Evolutionary conservation across 1,284 basidiomycete species (phyloP), one percentile per base, ranked within the genome.

Genomic region (Ceratobasidium sp.): DNA sequence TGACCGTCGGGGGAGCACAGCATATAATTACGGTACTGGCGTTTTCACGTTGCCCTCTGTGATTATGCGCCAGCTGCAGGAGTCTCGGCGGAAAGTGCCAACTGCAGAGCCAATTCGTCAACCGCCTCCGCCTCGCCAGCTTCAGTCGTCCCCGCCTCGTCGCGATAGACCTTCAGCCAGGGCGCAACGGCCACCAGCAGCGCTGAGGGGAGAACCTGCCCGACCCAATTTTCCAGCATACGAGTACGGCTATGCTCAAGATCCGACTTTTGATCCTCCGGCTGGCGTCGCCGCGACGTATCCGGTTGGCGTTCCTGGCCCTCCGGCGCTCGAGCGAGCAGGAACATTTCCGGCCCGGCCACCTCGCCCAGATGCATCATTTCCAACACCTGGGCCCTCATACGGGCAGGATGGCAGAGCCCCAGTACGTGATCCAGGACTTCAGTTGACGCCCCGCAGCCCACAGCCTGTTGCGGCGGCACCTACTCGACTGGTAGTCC

Each of bases 11-110:
- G 71, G 71, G 17, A 74, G 71, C 32, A 44, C 59, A 7, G 73
- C 61, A 15, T 75, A 75, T 51, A 75, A 75, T 29, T 75, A 56
- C 43, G 73, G 73, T 13, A 11, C 51, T 9, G 73, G 73, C 19
- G 62, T 43, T 5, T 75, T 65, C 34, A 52, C 73, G 51, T 22
- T 75, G 37, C 73, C 73, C 11, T 75, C 73, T 9, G 73, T 66
- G 25, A 51, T 75, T 37, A 15, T 75, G 49, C 61, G 73, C 1
- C 73, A 29, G 25, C 25, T 29, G 25, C 25, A 66, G 46, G 49
- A 75, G n/a, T 15, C 69, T 40, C 37, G 61, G 40, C 61, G 61
- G 8, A 62, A 62, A 19, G n/a, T 2, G 9, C 56, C 8, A 19
- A 25, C 56, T 34, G 25, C 11, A 29, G 19, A 65, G 11, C 43